Base-by-base conservation (phyloP, 257 asterid genomes). In the Fraxinus pennsylvanica region DNA sequence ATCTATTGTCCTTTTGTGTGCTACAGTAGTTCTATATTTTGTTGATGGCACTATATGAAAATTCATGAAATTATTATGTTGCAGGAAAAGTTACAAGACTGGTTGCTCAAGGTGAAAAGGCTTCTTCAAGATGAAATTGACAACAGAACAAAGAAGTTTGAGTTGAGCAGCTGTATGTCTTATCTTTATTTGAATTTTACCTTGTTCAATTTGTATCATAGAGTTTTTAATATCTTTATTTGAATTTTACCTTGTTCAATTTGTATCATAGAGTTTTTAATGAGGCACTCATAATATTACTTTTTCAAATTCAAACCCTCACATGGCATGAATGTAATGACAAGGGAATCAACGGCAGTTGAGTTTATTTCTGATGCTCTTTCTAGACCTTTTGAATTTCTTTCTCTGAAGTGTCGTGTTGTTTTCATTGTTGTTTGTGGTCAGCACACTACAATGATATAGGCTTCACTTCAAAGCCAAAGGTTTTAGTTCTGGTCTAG, bases 1-100 rank as follows among this genome's bases (percentile, higher is more conserved):
- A 57, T n/a, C 29, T 6, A 2, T 22, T 71, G 72, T 54, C 54
- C 33, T 68, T 36, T 45, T 78, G 75, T 21, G 59, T 76, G 80
- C 74, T 73, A 39, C 71, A 27, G 41, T 73, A 63, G n/a, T 52
- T 33, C 13, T 68, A 74, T 36, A 32, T 71, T 59, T 72, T 19
- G 54, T 65, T 10, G 30, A 14, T 10, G 54, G 75, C 39, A 21
- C 59, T 30, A 35, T 35, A 35, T 29, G 32, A 36, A 27, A 69
- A 59, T 74, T 65, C 68, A 54, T 68, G 29, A 32, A 10, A 74
- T 73, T 72, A 43, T 35, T 79, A 73, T 59, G 66, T 63, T 84
- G 75, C 89, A 96, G 99, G 99, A 96, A 81, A 96, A 91, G 83
- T 83, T 96, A 77, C 96, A 93, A 71, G 97, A 93, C 39, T 93